These are phyloP conservation scores for Salinomyces thailandicus DNA, from an alignment of 2,329 filamentous ascomycete genomes.

Conservation along the genomic window DNA sequence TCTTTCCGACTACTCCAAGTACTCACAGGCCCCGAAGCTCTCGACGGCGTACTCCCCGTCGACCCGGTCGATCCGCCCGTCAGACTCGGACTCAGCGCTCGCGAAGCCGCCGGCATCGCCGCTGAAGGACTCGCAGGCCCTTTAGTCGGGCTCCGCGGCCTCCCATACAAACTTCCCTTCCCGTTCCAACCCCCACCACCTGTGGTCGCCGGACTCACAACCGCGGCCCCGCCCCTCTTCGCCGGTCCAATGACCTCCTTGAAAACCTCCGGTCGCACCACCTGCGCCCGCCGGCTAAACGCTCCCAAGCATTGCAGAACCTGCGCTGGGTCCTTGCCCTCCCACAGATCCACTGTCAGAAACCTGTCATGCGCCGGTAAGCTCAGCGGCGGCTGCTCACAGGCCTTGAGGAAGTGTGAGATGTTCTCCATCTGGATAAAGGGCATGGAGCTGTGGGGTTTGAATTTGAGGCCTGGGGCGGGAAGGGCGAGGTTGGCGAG, in stretches of 20 bases:
- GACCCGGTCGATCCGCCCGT: slow-evolving; percentile 50
- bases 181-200: slow-evolving; percentile 4
- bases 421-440: slow-evolving; percentile 99
- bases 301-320: slow-evolving; percentile 86
- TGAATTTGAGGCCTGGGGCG: slow-evolving; percentile 75
- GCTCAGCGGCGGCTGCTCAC: slow-evolving; percentile 72
- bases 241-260: slow-evolving; percentile 60
- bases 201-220: slow-evolving; percentile 21
- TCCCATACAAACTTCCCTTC: slow-evolving; percentile 9
- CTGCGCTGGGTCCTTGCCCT: slow-evolving; percentile 90
- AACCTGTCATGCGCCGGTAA: slow-evolving; percentile 92
- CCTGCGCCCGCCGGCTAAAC: slow-evolving; percentile 78
- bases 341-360: slow-evolving; percentile 91
- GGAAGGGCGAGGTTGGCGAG: slow-evolving; percentile 74
- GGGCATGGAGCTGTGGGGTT: slow-evolving; percentile 74
- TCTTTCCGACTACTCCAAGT: slow-evolving; percentile 85
- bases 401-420: slow-evolving; percentile 83
- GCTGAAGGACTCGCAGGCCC: slow-evolving; percentile 11
- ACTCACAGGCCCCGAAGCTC: slow-evolving; percentile 52
- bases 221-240: slow-evolving; percentile 48
- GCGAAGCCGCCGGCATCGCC: slow-evolving; percentile 17
- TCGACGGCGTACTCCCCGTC: slow-evolving; percentile 35
- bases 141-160: slow-evolving; percentile 18
- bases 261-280: slow-evolving; percentile 62
- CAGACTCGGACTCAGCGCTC: slow-evolving; percentile 36